Base-by-base conservation (phyloP, 257 asterid species). In the Galeopsis tetrahit region DNA sequence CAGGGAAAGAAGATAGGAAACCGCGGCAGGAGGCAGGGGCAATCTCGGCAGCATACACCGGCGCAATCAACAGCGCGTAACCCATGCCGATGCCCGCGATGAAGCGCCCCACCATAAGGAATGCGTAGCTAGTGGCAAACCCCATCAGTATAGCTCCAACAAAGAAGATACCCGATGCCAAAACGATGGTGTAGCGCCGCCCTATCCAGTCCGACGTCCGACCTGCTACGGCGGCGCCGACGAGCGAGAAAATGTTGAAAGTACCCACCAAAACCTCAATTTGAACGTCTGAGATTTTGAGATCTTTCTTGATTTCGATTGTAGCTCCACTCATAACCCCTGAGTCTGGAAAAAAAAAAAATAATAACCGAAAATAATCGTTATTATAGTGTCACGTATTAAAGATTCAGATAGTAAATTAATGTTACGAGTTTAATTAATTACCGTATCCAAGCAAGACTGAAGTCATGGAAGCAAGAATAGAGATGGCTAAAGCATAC, bases 321-420 rank as follows among this genome's bases (percentile, higher is more conserved):
- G 77, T 70, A 3, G 86, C 88, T 34, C 84, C 84, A 53, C 84
- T 76, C 86, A 78, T 81, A 2, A 84, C 86, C 14, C 84, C 86
- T 0, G 72, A 21, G 13, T 81, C 88, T 84, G 57, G 53, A 43
- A 14, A 5, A 17, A 6, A 7, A n/a, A n/a, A n/a, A n/a, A n/a
- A n/a, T n/a, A n/a, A n/a, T n/a, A n/a, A n/a, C n/a, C n/a, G n/a
- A n/a, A n/a, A n/a, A n/a, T n/a, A n/a, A n/a, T n/a, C n/a, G n/a
- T n/a, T n/a, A n/a, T n/a, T n/a, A n/a, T n/a, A n/a, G n/a, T n/a
- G n/a, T n/a, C n/a, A n/a, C n/a, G n/a, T n/a, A n/a, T n/a, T n/a
- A n/a, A n/a, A n/a, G n/a, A n/a, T n/a, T n/a, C n/a, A n/a, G n/a
- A n/a, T n/a, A n/a, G n/a, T n/a, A n/a, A n/a, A n/a, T n/a, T n/a